Conservation (phyloP, 345 rosid species). For the Euphorbia peplus region DNA sequence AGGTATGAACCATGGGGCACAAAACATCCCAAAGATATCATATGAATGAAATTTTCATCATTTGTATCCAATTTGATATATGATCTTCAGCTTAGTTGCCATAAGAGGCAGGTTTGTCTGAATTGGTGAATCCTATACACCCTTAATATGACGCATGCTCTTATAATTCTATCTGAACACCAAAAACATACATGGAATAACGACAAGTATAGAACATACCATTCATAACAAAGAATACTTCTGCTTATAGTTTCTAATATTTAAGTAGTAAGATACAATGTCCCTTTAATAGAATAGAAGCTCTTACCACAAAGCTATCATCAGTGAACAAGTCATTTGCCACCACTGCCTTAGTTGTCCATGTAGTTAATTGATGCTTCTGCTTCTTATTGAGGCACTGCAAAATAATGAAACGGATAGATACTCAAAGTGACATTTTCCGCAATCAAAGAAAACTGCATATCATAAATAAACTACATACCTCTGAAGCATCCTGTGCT, state of each 20-base stretch:
- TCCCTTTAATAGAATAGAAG: slow-evolving; percentile 6
- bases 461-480: background rate
- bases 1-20: background rate
- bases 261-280: background rate
- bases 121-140: background rate
- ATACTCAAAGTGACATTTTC: slow-evolving; percentile 16
- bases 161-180: background rate
- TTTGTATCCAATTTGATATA: background rate
- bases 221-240: background rate
- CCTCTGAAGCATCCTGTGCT: slow-evolving; percentile 80
- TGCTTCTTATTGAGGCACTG: slow-evolving; percentile 71
- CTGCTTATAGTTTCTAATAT: background rate
- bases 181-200: background rate
- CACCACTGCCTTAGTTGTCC: slow-evolving; percentile 79
- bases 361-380: slow-evolving; percentile 57
- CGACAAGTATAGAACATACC: background rate
- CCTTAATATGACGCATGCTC: background rate
- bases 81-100: background rate
- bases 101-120: background rate
- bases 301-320: slow-evolving; percentile 90
- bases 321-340: slow-evolving; percentile 92
- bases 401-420: slow-evolving; percentile 22
- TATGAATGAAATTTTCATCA: background rate
- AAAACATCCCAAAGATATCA: slow-evolving; percentile 2
- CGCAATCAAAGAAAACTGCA: background rate